Percentiles rank a stretch among this genome's conserved stretches.
phyloP scores from a whole-genome alignment of 2,329 filamentous ascomycete genomes.

The Chrysosporium queenslandicum region DNA sequence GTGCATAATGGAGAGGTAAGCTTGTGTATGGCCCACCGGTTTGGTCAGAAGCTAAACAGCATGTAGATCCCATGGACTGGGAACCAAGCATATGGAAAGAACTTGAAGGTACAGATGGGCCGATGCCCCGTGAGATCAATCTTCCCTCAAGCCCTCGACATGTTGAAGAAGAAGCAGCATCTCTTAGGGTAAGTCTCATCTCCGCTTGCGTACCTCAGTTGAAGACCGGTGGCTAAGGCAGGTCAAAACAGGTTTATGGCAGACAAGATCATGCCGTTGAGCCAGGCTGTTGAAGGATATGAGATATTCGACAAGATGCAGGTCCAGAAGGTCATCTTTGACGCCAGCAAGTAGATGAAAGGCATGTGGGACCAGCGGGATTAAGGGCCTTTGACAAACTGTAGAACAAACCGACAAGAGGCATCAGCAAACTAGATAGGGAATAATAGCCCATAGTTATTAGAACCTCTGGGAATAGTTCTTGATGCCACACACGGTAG shows the following conservation, averaged over 20 bases:
- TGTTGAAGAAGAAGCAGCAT: constrained; percentile 58
- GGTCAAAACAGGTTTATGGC: constrained; percentile 56
- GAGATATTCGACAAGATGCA: constrained; percentile 63
- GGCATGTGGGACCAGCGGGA: neutral
- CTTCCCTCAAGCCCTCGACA: constrained; percentile 54
- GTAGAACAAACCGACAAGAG: too few species aligned
- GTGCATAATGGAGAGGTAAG: constrained; percentile 63
- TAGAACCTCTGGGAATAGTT: too few species aligned
- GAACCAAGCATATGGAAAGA: constrained; percentile 57
- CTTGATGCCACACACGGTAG: too few species aligned
- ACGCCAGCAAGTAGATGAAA: constrained; percentile 28
- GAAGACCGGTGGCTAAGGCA: constrained; percentile 19
- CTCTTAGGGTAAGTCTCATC: constrained; percentile 48
- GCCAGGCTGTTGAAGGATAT: constrained; percentile 57
- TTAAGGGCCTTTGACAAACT: too few species aligned
- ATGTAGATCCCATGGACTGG: constrained; percentile 56
- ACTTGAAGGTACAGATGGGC: constrained; percentile 64
- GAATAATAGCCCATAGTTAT: too few species aligned
- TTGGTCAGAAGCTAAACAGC: constrained; percentile 3
- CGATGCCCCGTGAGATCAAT: constrained; percentile 64
- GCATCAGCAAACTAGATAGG: too few species aligned
- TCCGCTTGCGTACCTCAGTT: neutral
- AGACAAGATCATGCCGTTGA: constrained; percentile 62
- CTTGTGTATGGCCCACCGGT: neutral
- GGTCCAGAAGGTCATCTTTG: constrained; percentile 64